These are phyloP conservation scores for Xylaria grammica DNA, from an alignment of 495 filamentous ascomycete species.

Conservation along the genomic window DNA sequence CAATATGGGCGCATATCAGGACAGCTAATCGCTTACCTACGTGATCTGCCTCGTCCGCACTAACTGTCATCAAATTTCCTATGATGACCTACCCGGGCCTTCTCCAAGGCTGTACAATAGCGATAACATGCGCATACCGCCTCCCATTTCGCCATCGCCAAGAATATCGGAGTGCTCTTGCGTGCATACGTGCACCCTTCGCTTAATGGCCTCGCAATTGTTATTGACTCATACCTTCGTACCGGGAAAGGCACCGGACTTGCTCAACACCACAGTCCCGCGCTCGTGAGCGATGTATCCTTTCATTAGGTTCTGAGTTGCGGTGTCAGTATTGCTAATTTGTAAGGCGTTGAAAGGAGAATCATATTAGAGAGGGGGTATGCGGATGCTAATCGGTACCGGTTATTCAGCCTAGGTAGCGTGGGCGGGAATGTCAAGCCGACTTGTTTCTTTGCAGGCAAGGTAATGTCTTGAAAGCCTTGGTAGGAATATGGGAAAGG, in stretches of 20 bases:
- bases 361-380: neutral
- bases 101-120: conserved; percentile 1
- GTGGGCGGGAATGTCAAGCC: neutral
- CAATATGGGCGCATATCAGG: neutral
- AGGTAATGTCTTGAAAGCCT: neutral
- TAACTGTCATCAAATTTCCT: neutral
- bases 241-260: conserved; percentile 91
- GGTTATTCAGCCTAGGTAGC: neutral
- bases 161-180: neutral
- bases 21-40: neutral
- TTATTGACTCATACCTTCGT: conserved; percentile 73
- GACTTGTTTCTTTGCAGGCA: too few relatives aligned
- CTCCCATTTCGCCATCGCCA: neutral
- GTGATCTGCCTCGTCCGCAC: neutral
- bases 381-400: neutral
- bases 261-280: conserved; percentile 88
- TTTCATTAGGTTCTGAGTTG: conserved; percentile 83
- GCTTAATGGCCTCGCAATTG: neutral
- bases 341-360: neutral
- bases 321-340: conserved; percentile 19
- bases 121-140: neutral
- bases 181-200: neutral
- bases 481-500: neutral
- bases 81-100: neutral
- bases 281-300: conserved; percentile 94